phyloP scores from a whole-genome alignment of 2,329 filamentous ascomycete species.

The Penicillium hordei region DNA sequence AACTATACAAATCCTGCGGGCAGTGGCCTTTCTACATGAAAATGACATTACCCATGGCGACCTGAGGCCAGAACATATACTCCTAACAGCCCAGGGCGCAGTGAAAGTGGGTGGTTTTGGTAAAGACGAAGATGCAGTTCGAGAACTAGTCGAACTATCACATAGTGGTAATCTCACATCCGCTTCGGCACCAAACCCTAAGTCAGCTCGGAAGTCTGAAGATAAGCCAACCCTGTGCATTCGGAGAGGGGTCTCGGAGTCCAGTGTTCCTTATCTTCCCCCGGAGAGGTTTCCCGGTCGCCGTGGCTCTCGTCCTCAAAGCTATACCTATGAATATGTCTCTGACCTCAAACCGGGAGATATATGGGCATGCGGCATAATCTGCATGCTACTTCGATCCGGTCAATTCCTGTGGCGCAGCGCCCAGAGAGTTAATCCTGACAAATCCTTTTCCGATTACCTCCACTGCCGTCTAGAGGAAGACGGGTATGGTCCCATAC shows the following conservation, averaged over 20 bases:
- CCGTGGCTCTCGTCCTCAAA: not conserved
- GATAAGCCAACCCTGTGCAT: not conserved
- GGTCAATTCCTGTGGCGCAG: not conserved
- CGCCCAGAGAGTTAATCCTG: not conserved
- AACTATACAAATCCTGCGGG: constrained; percentile 2
- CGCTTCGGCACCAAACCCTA: not conserved
- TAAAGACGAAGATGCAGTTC: constrained; percentile 7
- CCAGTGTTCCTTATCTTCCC: constrained; percentile 8
- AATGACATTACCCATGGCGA: constrained; percentile 4
- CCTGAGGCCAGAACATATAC: constrained; percentile 4
- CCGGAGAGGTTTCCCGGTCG: constrained; percentile 5
- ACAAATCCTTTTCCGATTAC: not conserved
- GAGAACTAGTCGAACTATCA: not conserved
- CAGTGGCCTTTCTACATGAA: constrained; percentile 3
- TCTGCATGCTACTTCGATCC: constrained; percentile 3
- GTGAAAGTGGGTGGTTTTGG: constrained; percentile 11
- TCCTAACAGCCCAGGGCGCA: constrained; percentile 5
- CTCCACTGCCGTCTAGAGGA: not conserved
- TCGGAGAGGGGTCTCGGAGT: not conserved
- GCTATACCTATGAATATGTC: not conserved
- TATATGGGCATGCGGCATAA: constrained; percentile 8
- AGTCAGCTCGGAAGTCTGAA: not conserved
- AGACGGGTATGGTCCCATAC: constrained; percentile 3
- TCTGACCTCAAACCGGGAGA: constrained; percentile 1
- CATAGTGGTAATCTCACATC: not conserved